phyloP scores from a whole-genome alignment of 2,329 filamentous ascomycete genomes.

The Pleoardoris graminearum region DNA sequence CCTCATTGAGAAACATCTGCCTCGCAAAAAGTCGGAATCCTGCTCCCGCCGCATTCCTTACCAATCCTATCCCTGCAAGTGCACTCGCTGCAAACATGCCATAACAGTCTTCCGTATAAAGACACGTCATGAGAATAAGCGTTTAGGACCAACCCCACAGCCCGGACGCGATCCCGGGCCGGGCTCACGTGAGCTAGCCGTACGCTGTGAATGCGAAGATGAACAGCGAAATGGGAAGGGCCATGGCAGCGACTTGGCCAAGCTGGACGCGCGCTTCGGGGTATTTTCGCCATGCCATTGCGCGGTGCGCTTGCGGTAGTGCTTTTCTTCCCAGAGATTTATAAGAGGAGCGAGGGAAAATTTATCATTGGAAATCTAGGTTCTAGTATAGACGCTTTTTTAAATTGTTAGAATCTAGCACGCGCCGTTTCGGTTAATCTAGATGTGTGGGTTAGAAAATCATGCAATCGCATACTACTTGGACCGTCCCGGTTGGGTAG shows the following conservation, averaged over 20 bases:
- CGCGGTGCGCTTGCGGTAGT: constrained; percentile 45
- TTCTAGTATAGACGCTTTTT: too few relatives aligned
- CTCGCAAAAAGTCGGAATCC: constrained; percentile 38
- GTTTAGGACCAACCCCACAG: constrained; percentile 57
- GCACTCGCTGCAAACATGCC: constrained; percentile 49
- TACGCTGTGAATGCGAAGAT: constrained; percentile 43
- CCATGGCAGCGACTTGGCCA: constrained; percentile 46
- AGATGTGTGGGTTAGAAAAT: too few relatives aligned
- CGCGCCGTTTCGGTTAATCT: too few relatives aligned
- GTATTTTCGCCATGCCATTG: constrained; percentile 35
- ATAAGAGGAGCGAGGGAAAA: constrained; percentile 50
- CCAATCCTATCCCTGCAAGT: constrained; percentile 47
- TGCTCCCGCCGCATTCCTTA: constrained; percentile 44
- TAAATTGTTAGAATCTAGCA: too few relatives aligned
- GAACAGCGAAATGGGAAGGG: constrained; percentile 39
- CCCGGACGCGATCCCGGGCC: constrained; percentile 54
- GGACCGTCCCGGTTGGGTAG: too few relatives aligned
- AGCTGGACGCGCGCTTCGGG: constrained; percentile 51
- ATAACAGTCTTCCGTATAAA: constrained; percentile 55
- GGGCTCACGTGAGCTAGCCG: constrained; percentile 39
- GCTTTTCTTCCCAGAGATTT: constrained; percentile 51
- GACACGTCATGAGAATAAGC: constrained; percentile 55
- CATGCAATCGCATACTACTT: too few relatives aligned
- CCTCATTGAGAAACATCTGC: constrained; percentile 31
- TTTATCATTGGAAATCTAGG: constrained; percentile 43